Percentiles rank a stretch among this genome's conserved stretches.
Evolutionary conservation across 306 rosid genomes (phyloP).

Genomic region (Malus asiatica): DNA sequence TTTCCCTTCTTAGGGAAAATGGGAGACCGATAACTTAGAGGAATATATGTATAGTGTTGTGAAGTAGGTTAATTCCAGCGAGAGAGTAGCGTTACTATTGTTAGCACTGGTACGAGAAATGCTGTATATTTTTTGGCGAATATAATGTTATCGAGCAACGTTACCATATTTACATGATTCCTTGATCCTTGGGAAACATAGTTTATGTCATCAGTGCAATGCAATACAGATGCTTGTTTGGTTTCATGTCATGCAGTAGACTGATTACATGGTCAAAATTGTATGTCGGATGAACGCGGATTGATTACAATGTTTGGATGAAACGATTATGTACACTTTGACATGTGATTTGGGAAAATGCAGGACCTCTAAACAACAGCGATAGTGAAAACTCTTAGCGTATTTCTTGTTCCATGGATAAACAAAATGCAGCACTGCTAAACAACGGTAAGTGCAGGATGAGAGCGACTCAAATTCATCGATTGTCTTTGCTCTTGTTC

Average conservation of each 20-base stretch:
- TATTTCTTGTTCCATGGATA: not conserved
- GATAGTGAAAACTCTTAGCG: not conserved
- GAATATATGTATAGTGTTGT: not conserved
- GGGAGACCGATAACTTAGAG: slow-evolving; percentile 14
- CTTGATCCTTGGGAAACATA: too few species aligned
- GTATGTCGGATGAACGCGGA: not conserved
- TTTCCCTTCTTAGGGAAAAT: not conserved
- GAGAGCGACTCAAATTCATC: not conserved
- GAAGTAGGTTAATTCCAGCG: slow-evolving; percentile 21
- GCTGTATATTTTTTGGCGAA: slow-evolving; percentile 25
- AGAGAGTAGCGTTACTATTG: not conserved
- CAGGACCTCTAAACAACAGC: not conserved
- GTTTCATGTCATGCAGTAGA: not conserved
- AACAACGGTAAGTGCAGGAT: not conserved
- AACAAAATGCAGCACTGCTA: not conserved
- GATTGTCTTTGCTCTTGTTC: not conserved
- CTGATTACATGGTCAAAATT: not conserved
- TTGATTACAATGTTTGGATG: not conserved
- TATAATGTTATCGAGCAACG: not conserved
- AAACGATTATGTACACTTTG: not conserved
- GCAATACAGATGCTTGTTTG: not conserved
- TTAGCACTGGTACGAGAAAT: slow-evolving; percentile 19
- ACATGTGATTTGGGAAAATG: not conserved
- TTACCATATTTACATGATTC: not conserved
- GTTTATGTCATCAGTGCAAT: not conserved